Evolutionary conservation across 345 rosid genomes (phyloP).

Genomic region (Rhizophora apiculata): DNA sequence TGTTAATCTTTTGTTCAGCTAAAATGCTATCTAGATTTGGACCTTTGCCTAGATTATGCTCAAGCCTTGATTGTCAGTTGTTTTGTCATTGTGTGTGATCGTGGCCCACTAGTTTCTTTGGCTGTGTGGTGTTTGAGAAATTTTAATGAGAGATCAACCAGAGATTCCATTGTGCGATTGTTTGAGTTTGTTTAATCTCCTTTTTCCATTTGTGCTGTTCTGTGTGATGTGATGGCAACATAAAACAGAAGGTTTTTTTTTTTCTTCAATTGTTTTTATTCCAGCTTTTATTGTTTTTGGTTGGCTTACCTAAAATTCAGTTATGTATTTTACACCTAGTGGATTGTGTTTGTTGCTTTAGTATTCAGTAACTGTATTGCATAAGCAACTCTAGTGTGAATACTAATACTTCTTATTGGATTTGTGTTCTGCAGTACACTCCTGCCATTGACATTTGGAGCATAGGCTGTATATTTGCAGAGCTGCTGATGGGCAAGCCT

Average conservation of each 20-base stretch:
- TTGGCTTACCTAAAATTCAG: neutral
- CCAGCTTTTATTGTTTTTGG: too few species aligned
- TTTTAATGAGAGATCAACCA: too few species aligned
- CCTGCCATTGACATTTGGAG: slow-evolving; percentile 99
- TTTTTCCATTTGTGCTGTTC: too few species aligned
- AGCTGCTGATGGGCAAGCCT: slow-evolving; percentile 84
- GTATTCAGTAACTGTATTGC: neutral
- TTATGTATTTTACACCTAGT: neutral
- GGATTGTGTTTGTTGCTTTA: neutral
- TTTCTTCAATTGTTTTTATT: too few species aligned
- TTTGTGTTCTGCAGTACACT: slow-evolving; percentile 69
- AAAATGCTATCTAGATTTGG: too few species aligned
- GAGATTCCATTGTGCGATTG: too few species aligned
- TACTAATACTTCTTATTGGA: slow-evolving; percentile 9
- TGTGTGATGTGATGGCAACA: too few species aligned
- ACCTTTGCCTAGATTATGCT: neutral
- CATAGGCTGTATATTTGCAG: slow-evolving; percentile 97
- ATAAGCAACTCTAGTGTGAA: slow-evolving; percentile 1
- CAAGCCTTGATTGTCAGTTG: neutral
- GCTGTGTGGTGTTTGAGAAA: too few species aligned
- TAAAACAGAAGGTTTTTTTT: too few species aligned
- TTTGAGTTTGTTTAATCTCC: too few species aligned
- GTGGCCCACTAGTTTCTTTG: neutral
- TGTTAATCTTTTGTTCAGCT: too few species aligned
- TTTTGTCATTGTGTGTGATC: neutral